These are phyloP conservation scores for Aotearoamyces nothofagi DNA, from an alignment of 2,329 filamentous ascomycete species.

Conservation along the genomic window DNA sequence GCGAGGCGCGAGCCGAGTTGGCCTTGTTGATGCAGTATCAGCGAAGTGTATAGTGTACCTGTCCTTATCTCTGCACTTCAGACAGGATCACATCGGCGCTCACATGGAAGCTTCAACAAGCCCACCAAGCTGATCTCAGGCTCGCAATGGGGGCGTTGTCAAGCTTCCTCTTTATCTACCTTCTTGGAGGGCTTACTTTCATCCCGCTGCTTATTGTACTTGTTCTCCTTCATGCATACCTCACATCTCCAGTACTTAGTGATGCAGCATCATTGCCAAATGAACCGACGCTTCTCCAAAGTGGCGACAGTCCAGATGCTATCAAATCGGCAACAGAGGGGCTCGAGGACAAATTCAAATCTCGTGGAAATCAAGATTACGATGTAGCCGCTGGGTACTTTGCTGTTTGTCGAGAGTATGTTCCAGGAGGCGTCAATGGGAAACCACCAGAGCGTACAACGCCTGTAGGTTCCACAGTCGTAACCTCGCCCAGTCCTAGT, in stretches of 20 bases:
- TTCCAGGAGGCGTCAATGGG: constrained; percentile 79
- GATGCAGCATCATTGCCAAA: constrained; percentile 21
- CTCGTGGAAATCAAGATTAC: constrained; percentile 40
- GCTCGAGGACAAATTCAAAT: constrained; percentile 44
- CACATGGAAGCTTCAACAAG: background rate
- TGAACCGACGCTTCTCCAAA: constrained; percentile 31
- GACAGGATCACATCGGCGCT: background rate
- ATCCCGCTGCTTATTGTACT: constrained; percentile 53
- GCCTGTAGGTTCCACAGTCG: constrained; percentile 58
- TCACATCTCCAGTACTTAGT: constrained; percentile 43
- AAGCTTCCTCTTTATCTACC: constrained; percentile 57
- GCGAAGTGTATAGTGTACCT: background rate
- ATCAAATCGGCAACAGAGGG: constrained; percentile 45
- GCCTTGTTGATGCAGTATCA: background rate
- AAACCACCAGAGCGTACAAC: constrained; percentile 81
- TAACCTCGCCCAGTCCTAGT: constrained; percentile 71
- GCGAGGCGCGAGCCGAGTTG: background rate
- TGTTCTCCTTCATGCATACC: constrained; percentile 51
- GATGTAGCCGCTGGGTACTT: constrained; percentile 87
- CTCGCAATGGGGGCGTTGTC: constrained; percentile 11
- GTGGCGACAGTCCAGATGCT: constrained; percentile 47
- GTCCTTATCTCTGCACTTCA: background rate
- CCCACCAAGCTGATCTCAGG: background rate
- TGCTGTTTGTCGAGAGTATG: constrained; percentile 86
- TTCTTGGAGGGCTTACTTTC: constrained; percentile 80